phyloP scores from a whole-genome alignment of 2,329 filamentous ascomycete genomes.

The Penicillium decumbens region DNA sequence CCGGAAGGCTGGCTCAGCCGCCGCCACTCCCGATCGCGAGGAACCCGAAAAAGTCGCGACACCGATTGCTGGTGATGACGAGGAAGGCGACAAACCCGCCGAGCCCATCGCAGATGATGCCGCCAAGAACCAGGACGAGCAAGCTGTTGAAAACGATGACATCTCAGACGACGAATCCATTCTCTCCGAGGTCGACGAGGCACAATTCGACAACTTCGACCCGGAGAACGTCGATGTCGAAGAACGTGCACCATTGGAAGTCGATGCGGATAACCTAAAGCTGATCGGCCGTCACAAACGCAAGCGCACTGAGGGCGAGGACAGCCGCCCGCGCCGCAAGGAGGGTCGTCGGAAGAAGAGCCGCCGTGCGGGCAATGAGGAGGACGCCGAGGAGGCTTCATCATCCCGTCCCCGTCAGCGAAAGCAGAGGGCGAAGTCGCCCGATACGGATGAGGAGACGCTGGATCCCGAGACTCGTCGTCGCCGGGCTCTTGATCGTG shows the following conservation, averaged over 20 bases:
- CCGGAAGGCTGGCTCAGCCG: slow-evolving; percentile 20
- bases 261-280: slow-evolving; percentile 59
- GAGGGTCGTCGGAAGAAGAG: slow-evolving; percentile 58
- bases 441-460: slow-evolving; percentile 65
- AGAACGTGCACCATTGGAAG: slow-evolving; percentile 54
- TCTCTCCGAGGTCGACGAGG: slow-evolving; percentile 61
- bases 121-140: slow-evolving; percentile 12
- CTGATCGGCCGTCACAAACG: slow-evolving; percentile 60
- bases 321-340: slow-evolving; percentile 66
- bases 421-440: slow-evolving; percentile 51
- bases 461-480: slow-evolving; percentile 80
- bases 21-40: slow-evolving; percentile 22
- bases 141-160: slow-evolving; percentile 36
- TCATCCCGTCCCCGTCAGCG: slow-evolving; percentile 44
- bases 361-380: slow-evolving; percentile 66
- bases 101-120: slow-evolving; percentile 19
- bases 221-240: slow-evolving; percentile 58
- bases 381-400: slow-evolving; percentile 46
- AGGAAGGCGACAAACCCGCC: slow-evolving; percentile 8
- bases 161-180: slow-evolving; percentile 58
- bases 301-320: slow-evolving; percentile 59
- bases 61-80: slow-evolving; percentile 24
- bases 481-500: slow-evolving; percentile 75
- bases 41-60: slow-evolving; percentile 26
- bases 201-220: slow-evolving; percentile 62